These are phyloP conservation scores for Ogataea paraovalis DNA, from an alignment of 805 yeast genomes.

Conservation along the genomic window DNA sequence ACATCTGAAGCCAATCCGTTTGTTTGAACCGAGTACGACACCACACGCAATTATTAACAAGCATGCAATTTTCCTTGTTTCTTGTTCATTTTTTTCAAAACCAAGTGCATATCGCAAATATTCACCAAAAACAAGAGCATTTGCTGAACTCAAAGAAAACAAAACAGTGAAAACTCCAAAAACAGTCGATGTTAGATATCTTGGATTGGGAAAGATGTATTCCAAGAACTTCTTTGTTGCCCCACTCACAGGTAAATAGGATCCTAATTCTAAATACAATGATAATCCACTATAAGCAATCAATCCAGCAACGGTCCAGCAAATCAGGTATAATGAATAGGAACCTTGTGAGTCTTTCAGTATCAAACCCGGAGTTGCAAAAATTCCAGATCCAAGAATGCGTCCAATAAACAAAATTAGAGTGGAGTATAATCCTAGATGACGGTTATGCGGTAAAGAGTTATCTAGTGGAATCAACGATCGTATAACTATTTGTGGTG, in stretches of 20 bases:
- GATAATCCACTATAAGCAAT: conserved; percentile 59
- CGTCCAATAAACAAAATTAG: conserved; percentile 56
- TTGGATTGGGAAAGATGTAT: conserved; percentile 53
- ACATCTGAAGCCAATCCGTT: conserved; percentile 37
- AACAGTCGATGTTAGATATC: conserved; percentile 38
- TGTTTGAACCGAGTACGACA: conserved; percentile 38
- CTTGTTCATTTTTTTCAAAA: conserved; percentile 30
- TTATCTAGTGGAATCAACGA: conserved; percentile 20
- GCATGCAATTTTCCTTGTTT: conserved; percentile 16
- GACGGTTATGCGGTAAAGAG: conserved; percentile 12
- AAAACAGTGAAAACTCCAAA: conserved; percentile 40
- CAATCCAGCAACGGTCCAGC: conserved; percentile 57
- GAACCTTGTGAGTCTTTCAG: conserved; percentile 60
- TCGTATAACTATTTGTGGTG: conserved; percentile 13
- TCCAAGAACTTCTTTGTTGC: conserved; percentile 67
- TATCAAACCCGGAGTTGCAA: conserved; percentile 62
- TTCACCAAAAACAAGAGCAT: conserved; percentile 47
- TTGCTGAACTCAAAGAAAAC: conserved; percentile 40
- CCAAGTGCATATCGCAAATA: conserved; percentile 40
- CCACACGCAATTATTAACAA: conserved; percentile 14
- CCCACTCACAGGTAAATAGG: conserved; percentile 64
- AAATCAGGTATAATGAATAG: conserved; percentile 45
- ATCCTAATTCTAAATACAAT: conserved; percentile 60
- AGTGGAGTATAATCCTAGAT: conserved; percentile 57
- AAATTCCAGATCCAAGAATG: conserved; percentile 67